These are phyloP conservation scores for Curvularia sp. DNA, from an alignment of 2,329 filamentous ascomycete genomes.

Conservation along the genomic window DNA sequence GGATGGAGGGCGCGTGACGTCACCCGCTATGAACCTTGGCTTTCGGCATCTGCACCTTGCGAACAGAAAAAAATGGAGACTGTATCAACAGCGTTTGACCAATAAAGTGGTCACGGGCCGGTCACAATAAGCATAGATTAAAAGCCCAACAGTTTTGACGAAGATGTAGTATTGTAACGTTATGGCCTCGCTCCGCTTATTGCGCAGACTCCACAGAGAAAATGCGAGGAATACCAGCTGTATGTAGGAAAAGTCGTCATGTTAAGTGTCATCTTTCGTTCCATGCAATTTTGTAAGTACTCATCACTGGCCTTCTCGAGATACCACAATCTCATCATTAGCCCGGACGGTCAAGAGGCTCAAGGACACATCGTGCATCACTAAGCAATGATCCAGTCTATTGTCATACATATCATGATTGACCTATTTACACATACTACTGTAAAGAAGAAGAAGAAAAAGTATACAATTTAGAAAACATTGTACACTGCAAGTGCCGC, in stretches of 20 bases:
- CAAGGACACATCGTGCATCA: not conserved
- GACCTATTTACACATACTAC: slow-evolving; percentile 33
- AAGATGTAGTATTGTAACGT: too few relatives aligned
- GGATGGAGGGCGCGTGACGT: slow-evolving; percentile 16
- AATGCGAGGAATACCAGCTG: too few relatives aligned
- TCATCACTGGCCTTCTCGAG: too few relatives aligned
- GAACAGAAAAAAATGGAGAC: not conserved
- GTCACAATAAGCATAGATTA: not conserved
- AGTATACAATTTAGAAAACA: slow-evolving; percentile 17
- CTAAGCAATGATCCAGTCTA: not conserved
- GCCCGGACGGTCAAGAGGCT: not conserved
- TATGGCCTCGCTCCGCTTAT: too few relatives aligned
- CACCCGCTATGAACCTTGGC: slow-evolving; percentile 16
- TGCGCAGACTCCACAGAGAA: too few relatives aligned
- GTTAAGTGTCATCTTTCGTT: too few relatives aligned
- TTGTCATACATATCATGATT: slow-evolving; percentile 1
- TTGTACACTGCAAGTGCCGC: slow-evolving; percentile 43
- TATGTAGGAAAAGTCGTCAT: too few relatives aligned
- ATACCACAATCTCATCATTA: not conserved
- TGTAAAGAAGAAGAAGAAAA: slow-evolving; percentile 16
- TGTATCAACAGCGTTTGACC: not conserved
- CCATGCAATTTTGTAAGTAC: too few relatives aligned
- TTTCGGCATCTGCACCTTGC: slow-evolving; percentile 1
- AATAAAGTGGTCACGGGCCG: not conserved
- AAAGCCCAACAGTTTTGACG: too few relatives aligned